These are phyloP conservation scores for Solanum virginianum DNA, from an alignment of 257 asterid species.

Conservation along the genomic window DNA sequence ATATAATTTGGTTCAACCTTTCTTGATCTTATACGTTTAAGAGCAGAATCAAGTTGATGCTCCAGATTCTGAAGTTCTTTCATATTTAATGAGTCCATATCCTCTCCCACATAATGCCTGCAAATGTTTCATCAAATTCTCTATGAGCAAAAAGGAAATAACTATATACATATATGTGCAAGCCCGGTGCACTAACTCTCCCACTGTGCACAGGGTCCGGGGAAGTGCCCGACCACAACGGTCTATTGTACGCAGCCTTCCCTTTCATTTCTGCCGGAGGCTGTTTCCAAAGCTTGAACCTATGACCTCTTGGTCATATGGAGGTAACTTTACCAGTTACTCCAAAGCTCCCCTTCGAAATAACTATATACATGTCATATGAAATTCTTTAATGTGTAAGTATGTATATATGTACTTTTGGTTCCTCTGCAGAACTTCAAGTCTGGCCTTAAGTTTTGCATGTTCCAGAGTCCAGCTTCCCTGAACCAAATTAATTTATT, in stretches of 20 bases:
- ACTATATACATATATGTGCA: too few relatives aligned
- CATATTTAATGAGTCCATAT: conserved; percentile 35
- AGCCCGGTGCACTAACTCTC: too few relatives aligned
- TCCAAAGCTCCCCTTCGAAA: too few relatives aligned
- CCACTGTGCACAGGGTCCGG: too few relatives aligned
- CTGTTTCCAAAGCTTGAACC: too few relatives aligned
- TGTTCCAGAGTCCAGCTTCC: conserved; percentile 45
- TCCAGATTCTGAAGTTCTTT: conserved; percentile 60
- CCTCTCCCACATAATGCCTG: conserved; percentile 61
- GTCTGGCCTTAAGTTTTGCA: conserved; percentile 49
- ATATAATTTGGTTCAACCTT: conserved; percentile 19
- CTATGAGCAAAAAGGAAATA: neutral
- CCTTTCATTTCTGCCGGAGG: too few relatives aligned
- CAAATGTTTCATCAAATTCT: neutral
- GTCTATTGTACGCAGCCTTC: too few relatives aligned
- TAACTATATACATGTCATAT: neutral
- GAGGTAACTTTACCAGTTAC: too few relatives aligned
- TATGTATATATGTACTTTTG: conserved; percentile 20
- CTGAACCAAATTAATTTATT: conserved; percentile 14
- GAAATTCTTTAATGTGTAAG: neutral
- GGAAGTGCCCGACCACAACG: too few relatives aligned
- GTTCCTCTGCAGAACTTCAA: conserved; percentile 39
- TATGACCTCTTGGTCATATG: too few relatives aligned
- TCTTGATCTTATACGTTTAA: conserved; percentile 42
- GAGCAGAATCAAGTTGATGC: conserved; percentile 41